Conservation (phyloP, 2,329 filamentous ascomycete species). For the Aspergillus uvarum region DNA sequence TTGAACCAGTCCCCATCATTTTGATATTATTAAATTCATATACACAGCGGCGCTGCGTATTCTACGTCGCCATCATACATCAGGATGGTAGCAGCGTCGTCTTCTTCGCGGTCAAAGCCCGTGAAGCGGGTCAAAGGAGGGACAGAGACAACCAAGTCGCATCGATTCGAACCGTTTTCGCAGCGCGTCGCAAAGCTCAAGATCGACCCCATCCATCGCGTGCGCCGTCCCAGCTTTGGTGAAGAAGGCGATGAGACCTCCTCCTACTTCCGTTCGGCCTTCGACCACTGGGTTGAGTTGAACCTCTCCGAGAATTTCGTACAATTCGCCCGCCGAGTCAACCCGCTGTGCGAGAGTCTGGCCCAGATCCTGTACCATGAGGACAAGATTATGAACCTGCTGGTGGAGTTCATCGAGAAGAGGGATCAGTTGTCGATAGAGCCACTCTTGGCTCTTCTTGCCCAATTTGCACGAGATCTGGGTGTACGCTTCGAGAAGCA, state of each 20-base stretch:
- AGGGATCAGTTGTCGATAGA: conserved; percentile 80
- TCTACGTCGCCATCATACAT: conserved; percentile 17
- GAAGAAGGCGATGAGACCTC: conserved; percentile 71
- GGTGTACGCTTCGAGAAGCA: conserved; percentile 85
- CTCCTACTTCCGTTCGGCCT: conserved; percentile 81
- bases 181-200: conserved; percentile 87
- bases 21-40: conserved; percentile 15
- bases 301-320: conserved; percentile 83
- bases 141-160: conserved; percentile 75
- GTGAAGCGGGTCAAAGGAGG: conserved; percentile 65
- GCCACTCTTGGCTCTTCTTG: conserved; percentile 80
- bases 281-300: conserved; percentile 87
- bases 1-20: conserved; percentile 18
- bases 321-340: conserved; percentile 71
- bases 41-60: conserved; percentile 25
- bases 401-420: conserved; percentile 73
- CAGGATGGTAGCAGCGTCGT: conserved; percentile 53
- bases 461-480: conserved; percentile 92
- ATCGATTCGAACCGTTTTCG: conserved; percentile 89
- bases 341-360: conserved; percentile 81
- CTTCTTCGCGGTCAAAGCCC: conserved; percentile 68
- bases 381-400: conserved; percentile 74
- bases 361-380: conserved; percentile 91
- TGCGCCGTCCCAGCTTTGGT: conserved; percentile 77
- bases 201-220: conserved; percentile 87